Conservation (phyloP, 768 basidiomycete species). For the Naganishia friedmannii region DNA sequence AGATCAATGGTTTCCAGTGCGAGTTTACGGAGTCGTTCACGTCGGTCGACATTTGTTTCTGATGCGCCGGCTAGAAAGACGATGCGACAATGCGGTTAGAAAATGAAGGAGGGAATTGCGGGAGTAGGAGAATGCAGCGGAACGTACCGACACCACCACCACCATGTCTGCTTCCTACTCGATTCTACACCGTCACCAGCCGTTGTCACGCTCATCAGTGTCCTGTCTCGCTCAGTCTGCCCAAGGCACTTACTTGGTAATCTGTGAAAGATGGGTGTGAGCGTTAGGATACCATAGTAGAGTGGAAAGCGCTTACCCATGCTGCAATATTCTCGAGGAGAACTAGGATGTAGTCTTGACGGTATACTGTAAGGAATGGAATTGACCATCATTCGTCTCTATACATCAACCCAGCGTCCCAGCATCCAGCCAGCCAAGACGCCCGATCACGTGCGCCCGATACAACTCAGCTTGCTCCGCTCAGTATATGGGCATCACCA, state of each 20-base stretch:
- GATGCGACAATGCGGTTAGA: neutral
- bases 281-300: neutral
- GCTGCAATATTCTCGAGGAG: neutral
- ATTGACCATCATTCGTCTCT: too few species aligned
- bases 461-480: neutral
- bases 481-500: neutral
- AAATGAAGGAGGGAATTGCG: too few species aligned
- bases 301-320: neutral
- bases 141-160: conserved; percentile 49
- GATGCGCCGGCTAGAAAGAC: conserved; percentile 68
- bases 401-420: too few species aligned
- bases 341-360: too few species aligned
- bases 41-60: conserved; percentile 90
- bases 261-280: neutral
- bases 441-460: neutral
- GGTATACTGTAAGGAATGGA: too few species aligned
- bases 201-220: neutral
- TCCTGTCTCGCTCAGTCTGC: neutral
- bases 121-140: neutral
- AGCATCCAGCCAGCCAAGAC: too few species aligned
- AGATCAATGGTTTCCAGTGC: conserved; percentile 96
- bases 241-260: neutral
- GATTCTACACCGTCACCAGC: conserved; percentile 39
- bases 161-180: conserved; percentile 51
- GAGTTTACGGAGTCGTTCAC: conserved; percentile 90